Evolutionary conservation across 768 basidiomycete genomes (phyloP), one percentile per base, ranked within the genome.

Genomic region (Tephrocybe rancida): DNA sequence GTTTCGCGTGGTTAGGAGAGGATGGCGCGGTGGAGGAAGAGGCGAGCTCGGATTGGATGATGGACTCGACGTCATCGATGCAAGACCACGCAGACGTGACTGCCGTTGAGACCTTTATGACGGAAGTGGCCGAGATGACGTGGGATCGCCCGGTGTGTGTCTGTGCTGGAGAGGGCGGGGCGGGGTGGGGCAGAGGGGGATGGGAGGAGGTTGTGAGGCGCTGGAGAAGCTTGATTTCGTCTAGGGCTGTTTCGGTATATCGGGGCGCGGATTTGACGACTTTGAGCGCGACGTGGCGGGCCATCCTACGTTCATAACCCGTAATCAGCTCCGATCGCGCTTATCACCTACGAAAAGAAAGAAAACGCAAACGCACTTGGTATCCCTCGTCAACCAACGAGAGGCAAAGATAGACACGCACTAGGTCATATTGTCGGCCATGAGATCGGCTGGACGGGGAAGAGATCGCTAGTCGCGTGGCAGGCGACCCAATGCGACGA

Each of bases 41-140:
- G 16, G 84, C 82, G 49, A 95, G 75, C 68, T 97, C 95, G 22
- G 90, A 76, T 54, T 86, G 82, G 46, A 98, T 95, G 67, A 98
- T 93, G 16, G 84, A 76, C 64, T 98, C 96, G 61, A 98, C 96
- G 66, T 98, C 91, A 66, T 98, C 96, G 63, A 98, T 98, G 71
- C 85, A 88, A 98, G 13, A 97, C 95, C 97, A 99, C 98, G 80
- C 97, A 98, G 61, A 99, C 91, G 72, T 99, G 97, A 14, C 84
- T 88, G 32, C 97, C 97, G 68, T 99, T 97, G 9, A 95, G 95
- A 1, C 97, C 97, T 56, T 90, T 90, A 73, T 98, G 97, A 24
- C 88, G 83, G 71, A 99, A 99, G 69, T 98, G 94, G 75, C 98
- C 96, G 44, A 92, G 69, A 99, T 95, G 70, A 98, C 96, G 68